These are phyloP conservation scores for Cudoniella acicularis DNA, from an alignment of 495 filamentous ascomycete genomes.

Conservation along the genomic window DNA sequence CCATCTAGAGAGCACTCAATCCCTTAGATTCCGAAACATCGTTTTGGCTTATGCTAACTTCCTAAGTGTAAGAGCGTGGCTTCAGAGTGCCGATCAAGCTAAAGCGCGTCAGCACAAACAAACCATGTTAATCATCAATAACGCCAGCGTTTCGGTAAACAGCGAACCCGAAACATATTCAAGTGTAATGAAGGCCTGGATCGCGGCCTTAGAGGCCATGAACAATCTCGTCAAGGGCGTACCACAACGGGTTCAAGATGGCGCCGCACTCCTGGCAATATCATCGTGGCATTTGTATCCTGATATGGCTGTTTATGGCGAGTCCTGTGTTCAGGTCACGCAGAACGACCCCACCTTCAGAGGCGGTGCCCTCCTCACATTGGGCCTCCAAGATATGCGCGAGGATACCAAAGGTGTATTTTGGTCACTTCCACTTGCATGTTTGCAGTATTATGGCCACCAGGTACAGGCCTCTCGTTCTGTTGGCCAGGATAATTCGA, in stretches of 20 bases:
- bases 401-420: slow-evolving; percentile 6
- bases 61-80: slow-evolving; percentile 35
- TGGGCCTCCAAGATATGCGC: slow-evolving; percentile 23
- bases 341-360: slow-evolving; percentile 30
- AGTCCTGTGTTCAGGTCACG: slow-evolving; percentile 8
- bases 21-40: too few species aligned
- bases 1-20: too few species aligned
- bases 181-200: slow-evolving; percentile 33
- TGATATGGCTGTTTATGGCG: slow-evolving; percentile 28
- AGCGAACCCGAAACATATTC: slow-evolving; percentile 18
- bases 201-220: slow-evolving; percentile 20
- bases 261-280: slow-evolving; percentile 28
- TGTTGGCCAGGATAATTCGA: background rate
- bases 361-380: slow-evolving; percentile 24
- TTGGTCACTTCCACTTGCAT: slow-evolving; percentile 22
- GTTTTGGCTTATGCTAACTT: too few species aligned
- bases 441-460: slow-evolving; percentile 32
- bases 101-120: slow-evolving; percentile 26
- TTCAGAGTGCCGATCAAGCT: slow-evolving; percentile 30
- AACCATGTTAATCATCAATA: slow-evolving; percentile 5
- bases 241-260: slow-evolving; percentile 24
- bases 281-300: slow-evolving; percentile 39
- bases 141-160: slow-evolving; percentile 17
- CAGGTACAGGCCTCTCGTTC: background rate
- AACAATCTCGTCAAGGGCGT: slow-evolving; percentile 28